Percentiles rank a stretch among this genome's conserved stretches.
phyloP scores from a whole-genome alignment of 2,329 filamentous ascomycete genomes.

The Penicillium hordei region DNA sequence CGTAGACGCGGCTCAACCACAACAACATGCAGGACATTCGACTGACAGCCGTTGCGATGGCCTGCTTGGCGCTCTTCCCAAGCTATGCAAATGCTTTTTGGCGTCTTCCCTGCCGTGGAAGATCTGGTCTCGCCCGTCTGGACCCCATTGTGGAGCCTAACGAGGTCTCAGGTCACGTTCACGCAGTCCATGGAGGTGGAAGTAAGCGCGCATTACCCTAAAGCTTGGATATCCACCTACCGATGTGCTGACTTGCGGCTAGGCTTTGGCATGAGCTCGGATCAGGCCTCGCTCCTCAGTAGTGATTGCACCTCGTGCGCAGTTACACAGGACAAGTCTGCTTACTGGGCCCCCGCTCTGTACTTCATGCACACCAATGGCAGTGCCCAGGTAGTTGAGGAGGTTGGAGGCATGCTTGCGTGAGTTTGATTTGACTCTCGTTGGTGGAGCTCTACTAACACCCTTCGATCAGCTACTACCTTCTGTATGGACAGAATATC shows the following conservation, averaged over 20 bases:
- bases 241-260: slow-evolving; percentile 14
- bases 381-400: slow-evolving; percentile 65
- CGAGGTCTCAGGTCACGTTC: slow-evolving; percentile 62
- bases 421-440: slow-evolving; percentile 51
- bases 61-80: slow-evolving; percentile 32
- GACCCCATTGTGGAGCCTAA: slow-evolving; percentile 73
- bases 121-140: slow-evolving; percentile 67
- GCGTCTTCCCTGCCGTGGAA: slow-evolving; percentile 80
- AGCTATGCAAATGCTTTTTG: slow-evolving; percentile 67
- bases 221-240: background rate
- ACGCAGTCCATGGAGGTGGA: slow-evolving; percentile 72
- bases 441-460: slow-evolving; percentile 13
- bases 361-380: slow-evolving; percentile 74
- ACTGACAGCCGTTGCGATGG: slow-evolving; percentile 23
- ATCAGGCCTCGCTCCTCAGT: slow-evolving; percentile 56
- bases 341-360: slow-evolving; percentile 78
- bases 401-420: slow-evolving; percentile 82
- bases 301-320: slow-evolving; percentile 77
- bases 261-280: slow-evolving; percentile 66
- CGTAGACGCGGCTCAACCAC: slow-evolving; percentile 16
- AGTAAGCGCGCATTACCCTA: slow-evolving; percentile 56
- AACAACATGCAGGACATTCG: slow-evolving; percentile 23
- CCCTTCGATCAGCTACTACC: slow-evolving; percentile 68
- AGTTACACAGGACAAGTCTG: slow-evolving; percentile 79
- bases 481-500: slow-evolving; percentile 66